These are phyloP conservation scores for Candida sp. DNA, from an alignment of 1,139 yeast genomes.

Conservation along the genomic window DNA sequence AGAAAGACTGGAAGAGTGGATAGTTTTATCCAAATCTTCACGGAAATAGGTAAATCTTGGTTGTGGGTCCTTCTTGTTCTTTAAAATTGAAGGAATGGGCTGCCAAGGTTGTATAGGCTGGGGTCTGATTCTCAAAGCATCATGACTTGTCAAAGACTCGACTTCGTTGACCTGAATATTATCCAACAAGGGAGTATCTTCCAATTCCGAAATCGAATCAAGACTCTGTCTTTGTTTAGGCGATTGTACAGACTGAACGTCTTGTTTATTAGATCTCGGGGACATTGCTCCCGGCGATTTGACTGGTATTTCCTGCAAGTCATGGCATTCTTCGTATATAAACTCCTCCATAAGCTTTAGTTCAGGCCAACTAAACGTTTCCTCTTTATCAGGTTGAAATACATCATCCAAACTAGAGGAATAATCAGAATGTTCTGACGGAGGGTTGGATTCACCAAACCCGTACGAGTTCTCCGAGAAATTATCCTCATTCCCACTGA, in stretches of 20 bases:
- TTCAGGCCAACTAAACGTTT: slow-evolving; percentile 70
- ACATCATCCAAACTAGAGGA: slow-evolving; percentile 85
- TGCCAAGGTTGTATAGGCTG: slow-evolving; percentile 79
- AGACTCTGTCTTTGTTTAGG: neutral
- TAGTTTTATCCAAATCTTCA: slow-evolving; percentile 83
- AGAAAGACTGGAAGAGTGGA: slow-evolving; percentile 86
- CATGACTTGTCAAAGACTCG: slow-evolving; percentile 40
- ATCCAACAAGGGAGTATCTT: slow-evolving; percentile 24
- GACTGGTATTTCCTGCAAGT: neutral
- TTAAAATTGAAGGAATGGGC: slow-evolving; percentile 27
- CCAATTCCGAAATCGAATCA: slow-evolving; percentile 7
- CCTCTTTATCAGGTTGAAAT: slow-evolving; percentile 54
- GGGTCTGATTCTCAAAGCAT: slow-evolving; percentile 67
- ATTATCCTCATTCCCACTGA: slow-evolving; percentile 11
- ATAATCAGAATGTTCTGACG: slow-evolving; percentile 67
- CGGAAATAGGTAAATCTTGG: slow-evolving; percentile 83
- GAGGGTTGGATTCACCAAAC: slow-evolving; percentile 63
- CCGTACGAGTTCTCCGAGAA: slow-evolving; percentile 32
- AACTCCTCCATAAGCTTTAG: slow-evolving; percentile 70
- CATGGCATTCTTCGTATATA: slow-evolving; percentile 56
- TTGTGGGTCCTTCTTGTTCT: slow-evolving; percentile 8
- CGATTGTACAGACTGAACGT: neutral
- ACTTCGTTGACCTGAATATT: slow-evolving; percentile 61
- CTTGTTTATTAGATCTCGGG: neutral
- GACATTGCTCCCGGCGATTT: neutral